A percentile compares a stretch with the other conserved stretches of the same genome.
These are phyloP conservation scores for Malus sylvestris DNA, from an alignment of 306 rosid species.

Conservation along the genomic window DNA sequence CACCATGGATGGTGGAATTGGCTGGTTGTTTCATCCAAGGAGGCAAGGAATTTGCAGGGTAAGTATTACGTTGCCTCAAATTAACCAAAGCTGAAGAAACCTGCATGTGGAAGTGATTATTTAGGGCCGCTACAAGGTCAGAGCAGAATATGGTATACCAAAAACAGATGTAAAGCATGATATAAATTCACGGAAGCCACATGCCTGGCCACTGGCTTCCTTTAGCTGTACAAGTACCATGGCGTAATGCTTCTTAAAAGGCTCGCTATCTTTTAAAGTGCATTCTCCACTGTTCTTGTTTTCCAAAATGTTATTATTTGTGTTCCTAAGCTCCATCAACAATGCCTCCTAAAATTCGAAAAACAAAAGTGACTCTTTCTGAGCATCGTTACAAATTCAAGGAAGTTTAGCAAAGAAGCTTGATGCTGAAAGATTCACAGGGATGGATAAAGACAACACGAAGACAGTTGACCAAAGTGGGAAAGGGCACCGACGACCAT, in stretches of 20 bases:
- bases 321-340: constrained; percentile 52
- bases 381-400: constrained; percentile 6
- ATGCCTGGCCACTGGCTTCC: constrained; percentile 98
- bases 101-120: constrained; percentile 40
- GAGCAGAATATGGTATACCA: constrained; percentile 1
- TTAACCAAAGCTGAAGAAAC: constrained; percentile 61
- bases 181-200: constrained; percentile 71
- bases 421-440: neutral
- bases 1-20: constrained; percentile 32
- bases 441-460: neutral
- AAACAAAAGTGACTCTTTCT: constrained; percentile 6
- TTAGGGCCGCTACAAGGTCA: constrained; percentile 19
- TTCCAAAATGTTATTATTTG: constrained; percentile 45
- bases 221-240: constrained; percentile 89
- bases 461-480: neutral
- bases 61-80: constrained; percentile 71
- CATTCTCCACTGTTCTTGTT: constrained; percentile 50
- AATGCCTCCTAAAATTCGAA: constrained; percentile 43
- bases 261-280: constrained; percentile 47
- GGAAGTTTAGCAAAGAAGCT: constrained; percentile 5
- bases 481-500: neutral
- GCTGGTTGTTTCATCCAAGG: constrained; percentile 45
- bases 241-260: constrained; percentile 72
- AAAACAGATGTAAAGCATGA: constrained; percentile 1
- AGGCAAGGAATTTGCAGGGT: constrained; percentile 41